phyloP scores from a whole-genome alignment of 2,329 filamentous ascomycete genomes.

The Colletotrichum sp. region DNA sequence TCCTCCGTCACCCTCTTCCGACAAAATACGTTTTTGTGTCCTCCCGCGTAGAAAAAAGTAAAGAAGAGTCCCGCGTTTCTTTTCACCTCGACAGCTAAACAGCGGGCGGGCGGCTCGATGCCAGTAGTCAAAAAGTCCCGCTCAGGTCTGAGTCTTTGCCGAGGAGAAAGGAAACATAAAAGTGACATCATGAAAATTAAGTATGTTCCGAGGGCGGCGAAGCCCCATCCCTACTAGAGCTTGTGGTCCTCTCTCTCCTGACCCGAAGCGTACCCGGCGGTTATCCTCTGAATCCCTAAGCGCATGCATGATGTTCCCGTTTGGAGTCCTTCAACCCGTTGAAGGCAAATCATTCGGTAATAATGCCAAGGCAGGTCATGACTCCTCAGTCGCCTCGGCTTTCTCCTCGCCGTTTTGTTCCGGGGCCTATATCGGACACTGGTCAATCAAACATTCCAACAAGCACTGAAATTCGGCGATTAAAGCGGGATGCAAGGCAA shows the following conservation, averaged over 20 bases:
- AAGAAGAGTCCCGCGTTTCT: not conserved
- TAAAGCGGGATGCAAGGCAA: not conserved
- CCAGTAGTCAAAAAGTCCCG: not conserved
- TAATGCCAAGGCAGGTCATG: constrained; percentile 11
- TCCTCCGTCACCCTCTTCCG: constrained; percentile 20
- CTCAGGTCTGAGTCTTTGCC: not conserved
- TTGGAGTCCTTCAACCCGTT: constrained; percentile 6
- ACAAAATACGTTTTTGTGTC: not conserved
- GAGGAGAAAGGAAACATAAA: constrained; percentile 2
- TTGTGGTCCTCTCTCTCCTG: constrained; percentile 7
- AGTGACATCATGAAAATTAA: constrained; percentile 22
- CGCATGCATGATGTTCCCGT: not conserved
- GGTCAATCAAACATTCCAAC: not conserved
- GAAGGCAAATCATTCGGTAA: not conserved
- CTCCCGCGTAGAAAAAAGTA: not conserved
- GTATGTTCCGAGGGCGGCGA: constrained; percentile 19
- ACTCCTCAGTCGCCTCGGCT: constrained; percentile 8
- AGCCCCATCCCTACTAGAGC: constrained; percentile 4
- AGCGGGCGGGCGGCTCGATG: not conserved
- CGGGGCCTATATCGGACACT: not conserved
- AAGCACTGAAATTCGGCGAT: not conserved
- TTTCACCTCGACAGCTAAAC: not conserved
- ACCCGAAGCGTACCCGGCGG: constrained; percentile 2
- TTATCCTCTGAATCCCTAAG: not conserved
- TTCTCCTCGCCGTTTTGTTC: constrained; percentile 16